phyloP scores from a whole-genome alignment of 2,329 filamentous ascomycete genomes.

The Beauveria rudraprayagi region DNA sequence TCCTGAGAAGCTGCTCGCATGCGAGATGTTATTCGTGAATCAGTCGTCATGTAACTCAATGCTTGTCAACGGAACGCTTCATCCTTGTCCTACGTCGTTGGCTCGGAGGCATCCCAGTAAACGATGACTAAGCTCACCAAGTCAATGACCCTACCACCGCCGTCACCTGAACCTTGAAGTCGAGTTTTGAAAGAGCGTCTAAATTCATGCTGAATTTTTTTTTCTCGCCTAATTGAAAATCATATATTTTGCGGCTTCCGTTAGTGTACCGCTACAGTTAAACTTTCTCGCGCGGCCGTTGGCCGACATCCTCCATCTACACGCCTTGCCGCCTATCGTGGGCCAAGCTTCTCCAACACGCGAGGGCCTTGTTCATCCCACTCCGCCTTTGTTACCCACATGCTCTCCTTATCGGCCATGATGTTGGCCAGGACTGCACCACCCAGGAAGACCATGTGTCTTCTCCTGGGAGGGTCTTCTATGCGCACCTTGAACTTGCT shows the following conservation, averaged over 20 bases:
- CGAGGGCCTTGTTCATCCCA: constrained; percentile 89
- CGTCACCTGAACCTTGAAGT: background rate
- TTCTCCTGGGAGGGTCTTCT: constrained; percentile 88
- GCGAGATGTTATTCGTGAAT: background rate
- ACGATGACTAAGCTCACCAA: background rate
- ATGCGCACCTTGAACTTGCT: constrained; percentile 99
- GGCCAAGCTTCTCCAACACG: constrained; percentile 85
- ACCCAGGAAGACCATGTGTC: constrained; percentile 99
- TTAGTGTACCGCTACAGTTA: background rate
- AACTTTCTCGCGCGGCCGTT: background rate
- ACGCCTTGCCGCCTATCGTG: constrained; percentile 49
- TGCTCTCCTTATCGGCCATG: constrained; percentile 97
- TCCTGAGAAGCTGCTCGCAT: background rate
- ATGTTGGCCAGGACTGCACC: constrained; percentile 96
- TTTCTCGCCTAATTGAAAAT: constrained; percentile 9
- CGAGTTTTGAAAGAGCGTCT: background rate
- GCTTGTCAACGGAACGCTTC: background rate
- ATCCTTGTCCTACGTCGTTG: background rate
- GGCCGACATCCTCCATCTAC: background rate
- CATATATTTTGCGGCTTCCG: background rate
- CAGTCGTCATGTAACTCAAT: background rate
- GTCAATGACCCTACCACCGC: background rate
- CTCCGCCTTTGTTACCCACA: constrained; percentile 97
- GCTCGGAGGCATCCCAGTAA: background rate
- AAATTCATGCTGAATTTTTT: background rate